Conservation (phyloP, 768 basidiomycete genomes). For the Hebeloma cylindrosporum region DNA sequence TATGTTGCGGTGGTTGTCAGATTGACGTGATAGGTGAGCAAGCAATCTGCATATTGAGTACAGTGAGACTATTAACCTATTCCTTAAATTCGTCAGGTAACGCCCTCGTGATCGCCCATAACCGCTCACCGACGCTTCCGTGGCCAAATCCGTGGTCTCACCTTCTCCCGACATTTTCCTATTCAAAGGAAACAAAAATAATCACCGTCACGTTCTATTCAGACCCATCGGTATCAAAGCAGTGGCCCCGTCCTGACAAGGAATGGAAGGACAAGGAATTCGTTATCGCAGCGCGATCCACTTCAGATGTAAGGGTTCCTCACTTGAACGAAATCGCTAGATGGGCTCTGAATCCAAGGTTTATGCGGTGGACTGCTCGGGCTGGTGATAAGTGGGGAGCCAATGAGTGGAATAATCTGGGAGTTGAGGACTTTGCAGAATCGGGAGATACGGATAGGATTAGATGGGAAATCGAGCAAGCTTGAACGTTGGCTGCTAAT, state of each 20-base stretch:
- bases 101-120: not conserved
- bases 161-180: slow-evolving; percentile 1
- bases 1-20: slow-evolving; percentile 2
- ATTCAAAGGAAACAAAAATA: slow-evolving; percentile 1
- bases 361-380: not conserved
- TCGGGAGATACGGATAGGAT: slow-evolving; percentile 3
- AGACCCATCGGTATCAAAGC: slow-evolving; percentile 1
- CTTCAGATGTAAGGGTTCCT: not conserved
- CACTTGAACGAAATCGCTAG: not conserved
- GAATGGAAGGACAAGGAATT: slow-evolving; percentile 13
- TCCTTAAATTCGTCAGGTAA: slow-evolving; percentile 1
- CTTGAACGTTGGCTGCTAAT: too few species aligned
- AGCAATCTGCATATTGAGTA: not conserved
- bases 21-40: slow-evolving; percentile 4
- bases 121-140: slow-evolving; percentile 1
- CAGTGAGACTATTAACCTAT: not conserved
- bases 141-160: slow-evolving; percentile 10
- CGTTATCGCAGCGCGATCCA: not conserved
- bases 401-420: slow-evolving; percentile 1
- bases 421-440: not conserved
- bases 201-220: slow-evolving; percentile 5
- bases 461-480: slow-evolving; percentile 7
- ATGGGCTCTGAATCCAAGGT: not conserved
- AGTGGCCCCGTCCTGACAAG: slow-evolving; percentile 9
- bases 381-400: not conserved